Conservation (phyloP, 306 rosid genomes). For the Ormosia emarginata region DNA sequence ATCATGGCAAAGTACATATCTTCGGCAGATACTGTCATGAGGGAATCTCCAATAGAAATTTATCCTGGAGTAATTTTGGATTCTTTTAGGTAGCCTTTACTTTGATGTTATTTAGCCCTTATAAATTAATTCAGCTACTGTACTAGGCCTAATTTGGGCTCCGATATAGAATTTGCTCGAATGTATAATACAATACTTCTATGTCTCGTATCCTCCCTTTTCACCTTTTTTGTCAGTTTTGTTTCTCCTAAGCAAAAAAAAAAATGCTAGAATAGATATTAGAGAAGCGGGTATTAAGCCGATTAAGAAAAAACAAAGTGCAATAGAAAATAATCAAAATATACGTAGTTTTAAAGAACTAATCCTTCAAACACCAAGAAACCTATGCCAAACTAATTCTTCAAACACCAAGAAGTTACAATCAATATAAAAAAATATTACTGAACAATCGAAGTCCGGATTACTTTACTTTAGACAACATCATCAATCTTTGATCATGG, state of each 20-base stretch:
- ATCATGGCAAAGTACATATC: constrained; percentile 55
- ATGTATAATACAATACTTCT: constrained; percentile 35
- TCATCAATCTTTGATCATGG: neutral
- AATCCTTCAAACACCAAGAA: too few species aligned
- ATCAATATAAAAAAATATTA: neutral
- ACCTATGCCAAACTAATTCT: neutral
- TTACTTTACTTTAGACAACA: too few species aligned
- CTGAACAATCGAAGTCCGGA: neutral
- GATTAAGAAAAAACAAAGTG: neutral
- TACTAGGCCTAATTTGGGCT: constrained; percentile 35
- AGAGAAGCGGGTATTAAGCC: too few species aligned
- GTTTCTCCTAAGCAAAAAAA: neutral
- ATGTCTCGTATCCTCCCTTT: neutral
- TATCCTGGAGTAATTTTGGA: constrained; percentile 43
- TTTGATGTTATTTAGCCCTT: constrained; percentile 28
- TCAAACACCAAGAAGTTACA: neutral
- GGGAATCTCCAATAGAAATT: constrained; percentile 36
- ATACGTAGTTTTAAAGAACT: neutral
- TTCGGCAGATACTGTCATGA: constrained; percentile 50
- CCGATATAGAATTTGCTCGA: constrained; percentile 27
- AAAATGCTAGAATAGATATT: neutral
- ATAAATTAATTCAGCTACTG: constrained; percentile 32
- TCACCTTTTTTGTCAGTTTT: neutral
- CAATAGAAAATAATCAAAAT: neutral
- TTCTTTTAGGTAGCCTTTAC: constrained; percentile 33